Conservation (phyloP, 2,329 filamentous ascomycete species). For the Exophiala aquamarina region DNA sequence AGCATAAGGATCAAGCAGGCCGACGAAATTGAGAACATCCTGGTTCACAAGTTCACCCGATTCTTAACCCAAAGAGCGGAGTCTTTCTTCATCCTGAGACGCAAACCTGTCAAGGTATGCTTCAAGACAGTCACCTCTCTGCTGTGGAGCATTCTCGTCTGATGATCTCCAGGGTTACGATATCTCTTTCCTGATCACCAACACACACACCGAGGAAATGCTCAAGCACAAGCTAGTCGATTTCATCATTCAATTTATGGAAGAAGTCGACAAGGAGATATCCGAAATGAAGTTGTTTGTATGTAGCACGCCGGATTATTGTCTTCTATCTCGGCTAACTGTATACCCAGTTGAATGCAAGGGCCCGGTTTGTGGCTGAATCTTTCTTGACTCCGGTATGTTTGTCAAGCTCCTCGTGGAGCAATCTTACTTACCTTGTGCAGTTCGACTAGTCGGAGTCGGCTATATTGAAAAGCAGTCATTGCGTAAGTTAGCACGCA, state of each 20-base stretch:
- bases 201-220: constrained; percentile 98
- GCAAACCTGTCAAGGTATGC: constrained; percentile 88
- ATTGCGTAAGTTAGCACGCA: neutral
- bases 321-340: constrained; percentile 32
- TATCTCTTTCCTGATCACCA: constrained; percentile 97
- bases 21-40: constrained; percentile 96
- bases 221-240: constrained; percentile 98
- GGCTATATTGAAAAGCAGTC: neutral
- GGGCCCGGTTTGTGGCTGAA: constrained; percentile 96
- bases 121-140: neutral
- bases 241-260: constrained; percentile 99
- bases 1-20: constrained; percentile 99
- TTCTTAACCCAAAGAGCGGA: constrained; percentile 96
- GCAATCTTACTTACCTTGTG: constrained; percentile 5
- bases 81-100: constrained; percentile 91
- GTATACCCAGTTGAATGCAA: constrained; percentile 74
- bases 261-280: constrained; percentile 99
- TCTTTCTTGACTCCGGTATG: constrained; percentile 92
- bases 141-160: neutral
- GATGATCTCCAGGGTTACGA: constrained; percentile 73
- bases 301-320: neutral
- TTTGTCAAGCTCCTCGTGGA: constrained; percentile 8
- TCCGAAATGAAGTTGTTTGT: constrained; percentile 99
- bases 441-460: constrained; percentile 19
- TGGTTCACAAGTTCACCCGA: constrained; percentile 97